Percentiles rank a stretch among this genome's conserved stretches.
Conservation (phyloP, 805 yeast genomes). For the Kazachstania psychrophila region DNA sequence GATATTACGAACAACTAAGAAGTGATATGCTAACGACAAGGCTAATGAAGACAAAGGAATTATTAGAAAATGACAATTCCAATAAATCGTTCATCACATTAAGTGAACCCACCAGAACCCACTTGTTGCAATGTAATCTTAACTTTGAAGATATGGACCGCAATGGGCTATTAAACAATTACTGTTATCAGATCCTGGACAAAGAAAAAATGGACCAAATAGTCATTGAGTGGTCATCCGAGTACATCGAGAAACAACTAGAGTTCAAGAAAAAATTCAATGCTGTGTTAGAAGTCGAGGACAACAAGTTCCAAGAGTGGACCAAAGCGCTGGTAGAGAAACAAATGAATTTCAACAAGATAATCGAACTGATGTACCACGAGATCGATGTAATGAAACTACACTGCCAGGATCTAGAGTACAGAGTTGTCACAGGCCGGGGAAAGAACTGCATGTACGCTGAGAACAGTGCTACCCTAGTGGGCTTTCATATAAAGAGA, state of each 20-base stretch:
- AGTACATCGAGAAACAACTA: slow-evolving; percentile 37
- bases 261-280: slow-evolving; percentile 37
- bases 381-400: slow-evolving; percentile 33
- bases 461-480: slow-evolving; percentile 2
- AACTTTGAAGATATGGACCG: slow-evolving; percentile 23
- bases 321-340: slow-evolving; percentile 43
- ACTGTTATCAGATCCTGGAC: slow-evolving; percentile 32
- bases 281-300: slow-evolving; percentile 40
- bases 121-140: slow-evolving; percentile 4
- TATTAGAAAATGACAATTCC: slow-evolving; percentile 3
- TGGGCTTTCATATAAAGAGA: neutral
- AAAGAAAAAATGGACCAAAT: slow-evolving; percentile 33
- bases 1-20: slow-evolving; percentile 53
- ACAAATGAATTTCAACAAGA: slow-evolving; percentile 48
- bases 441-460: no score
- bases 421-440: slow-evolving; percentile 7
- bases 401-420: slow-evolving; percentile 19
- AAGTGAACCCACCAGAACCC: neutral
- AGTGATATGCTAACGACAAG: slow-evolving; percentile 45
- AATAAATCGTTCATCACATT: neutral
- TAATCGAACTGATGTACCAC: slow-evolving; percentile 38
- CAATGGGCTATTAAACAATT: slow-evolving; percentile 32
- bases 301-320: slow-evolving; percentile 53
- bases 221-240: slow-evolving; percentile 38
- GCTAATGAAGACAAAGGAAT: slow-evolving; percentile 22